Evolutionary conservation across 805 yeast genomes (phyloP), one percentile per base, ranked within the genome.

Genomic region (Wickerhamiella kurtzmanii): DNA sequence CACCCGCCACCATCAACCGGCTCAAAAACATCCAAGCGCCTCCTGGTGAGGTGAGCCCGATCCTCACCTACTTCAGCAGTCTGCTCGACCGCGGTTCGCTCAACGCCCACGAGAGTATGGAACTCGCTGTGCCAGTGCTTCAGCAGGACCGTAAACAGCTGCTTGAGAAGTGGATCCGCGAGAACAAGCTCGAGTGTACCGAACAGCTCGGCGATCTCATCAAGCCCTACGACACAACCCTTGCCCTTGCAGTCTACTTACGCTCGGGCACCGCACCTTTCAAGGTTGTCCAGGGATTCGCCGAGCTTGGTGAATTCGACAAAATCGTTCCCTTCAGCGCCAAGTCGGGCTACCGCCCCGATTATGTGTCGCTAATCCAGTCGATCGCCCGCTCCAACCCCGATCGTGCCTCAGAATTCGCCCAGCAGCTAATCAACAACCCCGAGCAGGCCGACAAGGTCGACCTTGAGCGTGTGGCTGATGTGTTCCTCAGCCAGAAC

Each of bases 351-450:
- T 92, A 82, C 68, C 74, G 76, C 56, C 96, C 99, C 50, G 94
- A 92, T 67, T 92, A 78, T 65, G 77, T 92, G 43, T 81, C 84
- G 50, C 73, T 92, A 67, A 77, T 92, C 58, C 96, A 94, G 63
- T 84, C 85, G 66, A 76, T 92, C 57, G 79, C 89, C 43, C 80
- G 97, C 65, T 78, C 83, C 21, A 87, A 83, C 64, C 96, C 99
- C n/a, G 99, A 92, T 60, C 85, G 86, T 65, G 98, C 96, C 22
- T 84, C 95, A 37, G 98, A 92, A 66, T 92, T 92, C 69, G 97
- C 98, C 15, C 79, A 86, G 37, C 82, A 87, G 53, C 74, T 92
- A 52, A 74, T 85, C 53, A 82, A 83, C 41, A 77, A 74, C 43
- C 68, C 75, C 28, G 55, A 52, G 32, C 41, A 48, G 11, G 73